Conservation (phyloP, 352 stramenopile genomes). For the Peronospora farinosa region DNA sequence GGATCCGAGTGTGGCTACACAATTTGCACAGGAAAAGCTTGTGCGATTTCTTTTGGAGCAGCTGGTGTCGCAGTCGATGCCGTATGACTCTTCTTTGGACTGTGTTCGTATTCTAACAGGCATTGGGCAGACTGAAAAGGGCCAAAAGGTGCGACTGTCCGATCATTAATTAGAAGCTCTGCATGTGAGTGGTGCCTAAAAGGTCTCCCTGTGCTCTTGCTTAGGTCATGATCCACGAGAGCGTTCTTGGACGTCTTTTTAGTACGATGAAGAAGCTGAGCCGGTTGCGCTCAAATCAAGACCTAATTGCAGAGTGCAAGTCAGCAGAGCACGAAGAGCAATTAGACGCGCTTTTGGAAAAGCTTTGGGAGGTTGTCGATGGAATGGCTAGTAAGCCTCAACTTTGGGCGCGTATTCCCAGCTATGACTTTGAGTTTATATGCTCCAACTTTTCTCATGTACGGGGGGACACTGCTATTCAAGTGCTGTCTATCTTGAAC, state of each 20-base stretch:
- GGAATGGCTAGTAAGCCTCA: constrained; percentile 25
- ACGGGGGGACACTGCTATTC: constrained; percentile 27
- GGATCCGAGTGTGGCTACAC: constrained; percentile 36
- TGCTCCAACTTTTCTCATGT: constrained; percentile 49
- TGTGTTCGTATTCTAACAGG: constrained; percentile 48
- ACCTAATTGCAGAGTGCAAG: constrained; percentile 18
- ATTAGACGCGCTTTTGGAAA: constrained; percentile 20
- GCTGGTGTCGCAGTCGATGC: constrained; percentile 24
- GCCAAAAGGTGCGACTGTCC: constrained; percentile 29
- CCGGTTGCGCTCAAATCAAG: constrained; percentile 22
- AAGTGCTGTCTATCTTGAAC: constrained; percentile 50
- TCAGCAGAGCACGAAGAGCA: constrained; percentile 15
- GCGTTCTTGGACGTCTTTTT: constrained; percentile 39
- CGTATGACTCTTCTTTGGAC: constrained; percentile 34
- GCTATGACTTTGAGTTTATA: constrained; percentile 62
- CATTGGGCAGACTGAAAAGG: constrained; percentile 41
- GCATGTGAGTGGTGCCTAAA: constrained; percentile 17
- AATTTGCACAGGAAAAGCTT: constrained; percentile 66
- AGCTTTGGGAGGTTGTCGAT: constrained; percentile 48
- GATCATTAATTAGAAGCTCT: constrained; percentile 16
- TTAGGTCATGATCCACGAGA: constrained; percentile 45
- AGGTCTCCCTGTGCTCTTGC: constrained; percentile 18
- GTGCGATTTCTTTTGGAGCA: constrained; percentile 52
- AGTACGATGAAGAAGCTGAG: constrained; percentile 41
- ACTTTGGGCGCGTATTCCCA: constrained; percentile 46